Conservation (phyloP, 805 yeast species). For the Jamesozyma piceae region DNA sequence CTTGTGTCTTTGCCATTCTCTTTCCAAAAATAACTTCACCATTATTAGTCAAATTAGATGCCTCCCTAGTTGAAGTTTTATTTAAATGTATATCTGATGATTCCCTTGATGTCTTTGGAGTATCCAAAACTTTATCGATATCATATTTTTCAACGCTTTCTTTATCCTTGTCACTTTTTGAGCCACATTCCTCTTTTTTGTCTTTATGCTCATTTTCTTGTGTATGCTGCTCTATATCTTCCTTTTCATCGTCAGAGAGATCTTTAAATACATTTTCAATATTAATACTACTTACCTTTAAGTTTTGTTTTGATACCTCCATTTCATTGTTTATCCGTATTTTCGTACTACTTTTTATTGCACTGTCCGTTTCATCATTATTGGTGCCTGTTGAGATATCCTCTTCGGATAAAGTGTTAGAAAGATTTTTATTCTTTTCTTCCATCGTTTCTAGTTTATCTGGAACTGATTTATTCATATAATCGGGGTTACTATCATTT, state of each 20-base stretch:
- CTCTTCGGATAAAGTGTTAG: not conserved
- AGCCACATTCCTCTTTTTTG: not conserved
- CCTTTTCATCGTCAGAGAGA: conserved; percentile 3
- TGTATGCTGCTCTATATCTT: too few species aligned
- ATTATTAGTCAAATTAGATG: not conserved
- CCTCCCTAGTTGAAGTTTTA: not conserved
- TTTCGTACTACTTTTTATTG: not conserved
- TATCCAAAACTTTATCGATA: not conserved
- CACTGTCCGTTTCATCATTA: not conserved
- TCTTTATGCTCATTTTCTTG: not conserved
- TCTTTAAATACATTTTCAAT: conserved; percentile 3
- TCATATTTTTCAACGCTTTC: not conserved
- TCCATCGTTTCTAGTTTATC: not conserved
- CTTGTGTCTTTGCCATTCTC: conserved; percentile 58
- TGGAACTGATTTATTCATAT: too few species aligned
- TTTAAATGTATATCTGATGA: not conserved
- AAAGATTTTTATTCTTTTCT: not conserved
- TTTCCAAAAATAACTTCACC: conserved; percentile 2
- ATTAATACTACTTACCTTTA: too few species aligned
- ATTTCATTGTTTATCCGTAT: not conserved
- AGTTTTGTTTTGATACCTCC: not conserved
- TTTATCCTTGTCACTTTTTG: not conserved
- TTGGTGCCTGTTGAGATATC: not conserved
- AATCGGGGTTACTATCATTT: not conserved
- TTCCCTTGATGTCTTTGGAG: not conserved